Evolutionary conservation across 2,329 filamentous ascomycete species (phyloP).

Genomic region (Fusarium pininemorale): DNA sequence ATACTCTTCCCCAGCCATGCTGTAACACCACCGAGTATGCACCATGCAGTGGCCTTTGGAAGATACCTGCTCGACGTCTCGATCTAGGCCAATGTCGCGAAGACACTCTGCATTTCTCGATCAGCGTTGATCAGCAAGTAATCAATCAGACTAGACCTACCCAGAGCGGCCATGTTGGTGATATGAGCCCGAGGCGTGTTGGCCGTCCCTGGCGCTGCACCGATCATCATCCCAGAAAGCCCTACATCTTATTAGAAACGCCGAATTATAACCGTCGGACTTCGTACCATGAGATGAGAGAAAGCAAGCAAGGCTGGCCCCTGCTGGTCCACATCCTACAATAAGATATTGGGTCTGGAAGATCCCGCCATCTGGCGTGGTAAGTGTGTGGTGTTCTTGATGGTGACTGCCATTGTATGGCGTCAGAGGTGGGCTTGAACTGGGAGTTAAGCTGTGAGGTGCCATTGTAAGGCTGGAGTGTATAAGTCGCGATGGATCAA

Average conservation of each 20-base stretch:
- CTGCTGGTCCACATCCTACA: neutral
- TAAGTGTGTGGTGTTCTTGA: neutral
- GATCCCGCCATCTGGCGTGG: neutral
- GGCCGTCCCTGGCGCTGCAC: neutral
- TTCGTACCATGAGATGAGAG: neutral
- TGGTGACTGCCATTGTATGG: neutral
- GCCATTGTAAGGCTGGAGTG: neutral
- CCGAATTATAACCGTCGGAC: too few relatives aligned
- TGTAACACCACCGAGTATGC: neutral
- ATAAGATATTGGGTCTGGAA: neutral
- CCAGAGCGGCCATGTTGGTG: neutral
- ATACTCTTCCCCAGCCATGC: neutral
- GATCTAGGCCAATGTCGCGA: neutral
- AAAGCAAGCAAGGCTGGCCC: neutral
- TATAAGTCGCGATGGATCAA: neutral
- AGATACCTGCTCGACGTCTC: neutral
- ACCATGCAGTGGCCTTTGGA: neutral
- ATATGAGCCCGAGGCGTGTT: neutral
- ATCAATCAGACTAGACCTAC: neutral
- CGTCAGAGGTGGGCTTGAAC: neutral
- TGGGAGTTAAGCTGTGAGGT: neutral
- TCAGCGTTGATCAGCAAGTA: rapidly evolving
- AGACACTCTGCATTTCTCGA: neutral
- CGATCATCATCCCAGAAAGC: neutral
- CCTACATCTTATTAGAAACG: neutral